Evolutionary conservation across 345 rosid species (phyloP).

Genomic region (Kandelia obovata): DNA sequence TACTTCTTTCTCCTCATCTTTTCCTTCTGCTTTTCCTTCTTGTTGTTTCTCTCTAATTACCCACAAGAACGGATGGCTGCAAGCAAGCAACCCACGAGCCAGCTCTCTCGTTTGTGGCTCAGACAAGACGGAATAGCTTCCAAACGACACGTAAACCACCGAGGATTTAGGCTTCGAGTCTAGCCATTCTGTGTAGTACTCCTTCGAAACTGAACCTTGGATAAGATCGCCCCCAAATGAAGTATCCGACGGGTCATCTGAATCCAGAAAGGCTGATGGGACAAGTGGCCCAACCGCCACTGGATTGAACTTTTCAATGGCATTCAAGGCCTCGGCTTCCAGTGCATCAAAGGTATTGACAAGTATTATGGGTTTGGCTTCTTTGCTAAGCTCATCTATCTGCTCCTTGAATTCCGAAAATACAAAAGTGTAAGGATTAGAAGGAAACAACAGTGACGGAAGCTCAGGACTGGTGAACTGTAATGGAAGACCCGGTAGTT

Average conservation of each 20-base stretch:
- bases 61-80: conserved; percentile 50
- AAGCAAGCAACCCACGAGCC: conserved; percentile 31
- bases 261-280: conserved; percentile 23
- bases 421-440: conserved; percentile 1
- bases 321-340: conserved; percentile 8
- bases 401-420: conserved; percentile 16
- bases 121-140: conserved; percentile 38
- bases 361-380: neutral
- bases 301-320: neutral
- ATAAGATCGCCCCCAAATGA: conserved; percentile 36
- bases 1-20: conserved; percentile 29
- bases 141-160: conserved; percentile 48
- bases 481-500: conserved; percentile 44
- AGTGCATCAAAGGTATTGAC: conserved; percentile 9
- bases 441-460: conserved; percentile 48
- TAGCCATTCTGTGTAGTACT: conserved; percentile 41
- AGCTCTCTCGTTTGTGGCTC: conserved; percentile 50
- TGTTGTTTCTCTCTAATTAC: conserved; percentile 26
- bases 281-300: conserved; percentile 6
- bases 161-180: conserved; percentile 35
- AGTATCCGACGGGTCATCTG: conserved; percentile 20
- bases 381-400: neutral
- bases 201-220: neutral
- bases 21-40: conserved; percentile 1
- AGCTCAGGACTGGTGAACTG: conserved; percentile 33